Base-by-base conservation (phyloP, 148 eudicot genomes). In the Diospyros kaki region DNA sequence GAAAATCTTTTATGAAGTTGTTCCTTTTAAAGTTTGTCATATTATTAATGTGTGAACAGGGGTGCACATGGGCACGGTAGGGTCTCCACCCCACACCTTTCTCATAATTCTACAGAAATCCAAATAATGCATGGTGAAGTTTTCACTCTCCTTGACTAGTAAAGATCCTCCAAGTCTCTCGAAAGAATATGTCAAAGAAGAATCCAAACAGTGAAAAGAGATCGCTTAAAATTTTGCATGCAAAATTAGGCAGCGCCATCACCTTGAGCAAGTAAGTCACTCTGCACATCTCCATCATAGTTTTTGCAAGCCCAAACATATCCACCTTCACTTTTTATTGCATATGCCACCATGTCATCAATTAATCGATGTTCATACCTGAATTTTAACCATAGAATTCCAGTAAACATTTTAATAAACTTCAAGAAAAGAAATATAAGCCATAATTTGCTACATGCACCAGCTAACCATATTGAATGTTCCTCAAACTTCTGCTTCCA, bases 191-290 rank as follows among this genome's bases (percentile, higher is more conserved):
- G 6, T 15, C 10, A 17, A 3, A 51, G 9, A 46, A 44, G 15
- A 73, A 43, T 43, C 44, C 48, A 45, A 41, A 68, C 9, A 59
- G 54, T 28, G 51, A 64, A 59, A 8, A 59, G 6, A 60, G 28
- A 55, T 9, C 9, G 43, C 45, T 58, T 41, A 9, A 11, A 11
- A 75, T 66, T 41, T 43, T 75, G 43, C 68, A 74, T 6, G 6
- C 14, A 62, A 8, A 42, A 42, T 55, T 41, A 14, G 41, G 54
- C 53, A 75, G 54, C 64, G n/a, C 42, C 39, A 72, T 78, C 71
- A 89, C 94, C 94, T 87, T 90, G 94, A 75, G 94, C 94, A 75
- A 90, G 94, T 83, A 90, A 78, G 84, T 90, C 94, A 78, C 94
- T 90, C 81, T 81, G 89, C 10, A 90, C 94, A 82, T 90, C 94